Conservation (phyloP, 2,329 filamentous ascomycete genomes). For the Aureobasidium sp. region DNA sequence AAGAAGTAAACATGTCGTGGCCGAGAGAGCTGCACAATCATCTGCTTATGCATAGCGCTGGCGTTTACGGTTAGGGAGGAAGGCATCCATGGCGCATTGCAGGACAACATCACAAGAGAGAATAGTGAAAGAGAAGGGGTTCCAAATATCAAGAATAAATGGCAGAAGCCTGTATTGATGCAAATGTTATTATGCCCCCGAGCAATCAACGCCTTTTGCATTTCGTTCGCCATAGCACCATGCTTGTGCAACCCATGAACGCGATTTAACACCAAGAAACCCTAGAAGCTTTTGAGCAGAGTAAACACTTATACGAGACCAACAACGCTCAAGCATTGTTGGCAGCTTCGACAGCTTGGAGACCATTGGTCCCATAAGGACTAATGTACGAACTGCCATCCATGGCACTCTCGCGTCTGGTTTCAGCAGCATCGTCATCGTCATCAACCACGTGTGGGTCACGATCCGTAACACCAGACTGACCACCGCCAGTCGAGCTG, state of each 20-base stretch:
- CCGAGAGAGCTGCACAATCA: not conserved
- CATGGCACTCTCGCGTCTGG: slow-evolving; percentile 11
- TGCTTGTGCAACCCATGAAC: not conserved
- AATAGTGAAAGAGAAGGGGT: too few relatives aligned
- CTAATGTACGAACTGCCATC: slow-evolving; percentile 12
- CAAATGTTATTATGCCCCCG: too few relatives aligned
- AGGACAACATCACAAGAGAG: not conserved
- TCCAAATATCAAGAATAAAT: too few relatives aligned
- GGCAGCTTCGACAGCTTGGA: slow-evolving; percentile 21
- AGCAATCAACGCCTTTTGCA: too few relatives aligned
- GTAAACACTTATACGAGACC: too few relatives aligned
- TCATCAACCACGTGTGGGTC: not conserved
- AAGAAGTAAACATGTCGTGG: not conserved
- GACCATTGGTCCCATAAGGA: slow-evolving; percentile 22
- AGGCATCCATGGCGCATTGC: not conserved
- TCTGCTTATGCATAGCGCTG: slow-evolving; percentile 12
- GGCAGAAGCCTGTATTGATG: not conserved
- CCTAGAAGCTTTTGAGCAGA: not conserved
- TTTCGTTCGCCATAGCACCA: not conserved
- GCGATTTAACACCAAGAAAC: not conserved
- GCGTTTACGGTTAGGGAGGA: not conserved
- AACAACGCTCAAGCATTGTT: slow-evolving; percentile 12
- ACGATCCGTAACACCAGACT: not conserved
- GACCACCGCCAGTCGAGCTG: not conserved
- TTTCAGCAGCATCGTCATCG: slow-evolving; percentile 15